Evolutionary conservation across 2,329 filamentous ascomycete genomes (phyloP), one percentile per base, ranked within the genome.

Genomic region (Pseudonectria foliicola): DNA sequence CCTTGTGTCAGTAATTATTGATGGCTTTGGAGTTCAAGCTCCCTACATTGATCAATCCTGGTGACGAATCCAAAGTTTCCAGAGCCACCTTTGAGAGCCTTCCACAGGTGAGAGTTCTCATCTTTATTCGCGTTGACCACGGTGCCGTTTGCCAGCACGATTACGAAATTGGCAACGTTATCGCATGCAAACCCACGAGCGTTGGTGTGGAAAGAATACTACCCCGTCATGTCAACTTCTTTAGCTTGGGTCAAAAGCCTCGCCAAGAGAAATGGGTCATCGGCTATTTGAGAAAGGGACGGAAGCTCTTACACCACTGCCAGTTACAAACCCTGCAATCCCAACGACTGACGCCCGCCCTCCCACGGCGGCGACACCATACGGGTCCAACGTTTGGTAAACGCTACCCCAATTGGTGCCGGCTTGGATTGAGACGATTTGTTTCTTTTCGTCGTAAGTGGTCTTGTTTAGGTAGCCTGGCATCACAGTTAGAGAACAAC

Each of bases 1-100:
- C n/a, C n/a, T n/a, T n/a, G n/a, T n/a, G n/a, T n/a, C n/a, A n/a
- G n/a, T n/a, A n/a, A n/a, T n/a, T n/a, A n/a, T n/a, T n/a, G n/a
- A n/a, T n/a, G n/a, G n/a, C n/a, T n/a, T n/a, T n/a, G n/a, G n/a
- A n/a, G n/a, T n/a, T n/a, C n/a, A n/a, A n/a, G 29, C 34, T 43
- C n/a, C n/a, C n/a, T 31, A 42, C 40, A 28, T 21, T 46, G 27
- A 28, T 58, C 52, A 6, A 54, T 33, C 10, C 48, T 42, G 11
- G 63, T 57, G 13, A 60, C 52, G 34, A 63, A 54, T n/a, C 64
- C 67, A 29, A 68, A 61, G 47, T 71, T 72, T 28, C 58, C 62
- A 4, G 59, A 59, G n/a, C 69, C 68, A 6, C 68, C 69, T 35
- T 66, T 64, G 2, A 70, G 52, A 1, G 67, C 67, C 35, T 59